phyloP scores from a whole-genome alignment of 495 filamentous ascomycete species.

The Aspergillus steynii region DNA sequence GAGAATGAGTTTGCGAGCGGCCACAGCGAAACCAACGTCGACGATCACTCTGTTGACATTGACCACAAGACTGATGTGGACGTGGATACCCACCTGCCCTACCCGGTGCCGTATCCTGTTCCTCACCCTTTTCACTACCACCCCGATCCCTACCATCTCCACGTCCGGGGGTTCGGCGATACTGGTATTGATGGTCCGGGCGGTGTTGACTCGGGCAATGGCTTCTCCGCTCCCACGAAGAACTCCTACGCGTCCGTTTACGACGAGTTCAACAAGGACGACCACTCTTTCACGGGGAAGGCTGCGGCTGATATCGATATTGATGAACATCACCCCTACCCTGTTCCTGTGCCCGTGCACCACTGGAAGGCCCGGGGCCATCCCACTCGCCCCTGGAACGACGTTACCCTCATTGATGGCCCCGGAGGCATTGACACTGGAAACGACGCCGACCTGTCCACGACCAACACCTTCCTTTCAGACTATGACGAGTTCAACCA shows the following conservation, averaged over 20 bases:
- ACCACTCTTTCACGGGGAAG: slow-evolving; percentile 31
- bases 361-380: too few relatives aligned
- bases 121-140: too few relatives aligned
- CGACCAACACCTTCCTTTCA: slow-evolving; percentile 22
- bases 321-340: slow-evolving; percentile 7
- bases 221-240: slow-evolving; percentile 24
- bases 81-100: background rate
- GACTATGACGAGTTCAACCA: slow-evolving; percentile 21
- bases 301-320: background rate
- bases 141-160: background rate
- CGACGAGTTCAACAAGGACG: slow-evolving; percentile 27
- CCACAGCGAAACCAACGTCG: background rate
- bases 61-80: background rate
- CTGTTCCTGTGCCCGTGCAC: too few relatives aligned
- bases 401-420: background rate
- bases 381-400: background rate
- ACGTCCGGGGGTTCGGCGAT: background rate
- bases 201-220: slow-evolving; percentile 34
- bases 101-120: background rate
- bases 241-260: slow-evolving; percentile 21
- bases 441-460: slow-evolving; percentile 26
- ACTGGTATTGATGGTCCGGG: too few relatives aligned
- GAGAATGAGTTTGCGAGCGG: background rate
- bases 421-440: slow-evolving; percentile 26
- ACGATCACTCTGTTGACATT: slow-evolving; percentile 6